Base-by-base conservation (phyloP, 371 early-diverging fungal genomes). In the Mortierella sp. region DNA sequence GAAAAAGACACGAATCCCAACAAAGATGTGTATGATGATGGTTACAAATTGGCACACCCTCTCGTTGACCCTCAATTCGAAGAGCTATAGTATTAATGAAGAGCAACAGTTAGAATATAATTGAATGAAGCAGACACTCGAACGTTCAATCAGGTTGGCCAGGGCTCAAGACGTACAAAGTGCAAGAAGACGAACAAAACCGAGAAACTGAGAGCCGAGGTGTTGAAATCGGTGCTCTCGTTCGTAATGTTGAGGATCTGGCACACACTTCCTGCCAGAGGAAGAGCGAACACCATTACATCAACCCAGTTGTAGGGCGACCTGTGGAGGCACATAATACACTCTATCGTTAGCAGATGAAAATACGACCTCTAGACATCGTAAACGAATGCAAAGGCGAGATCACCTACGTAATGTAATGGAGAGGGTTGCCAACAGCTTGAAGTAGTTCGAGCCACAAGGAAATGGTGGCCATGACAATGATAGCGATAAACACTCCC, bases 391-490 rank as follows among this genome's bases (percentile, higher is more conserved):
- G n/a, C 28, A 28, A 30, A 31, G 48, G 34, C 10, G 10, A 34
- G 34, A 34, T 16, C 4, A 45, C 67, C 43, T 66, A 59, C 67
- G 41, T 30, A 21, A 70, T 0, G 24, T 70, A 63, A 1, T 30
- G 24, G 42, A 12, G 9, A n/a, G 12, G 42, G 28, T 27, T 9
- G 24, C 26, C 6, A 47, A 19, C 19, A 45, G 16, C 34, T 34
- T 54, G 14, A 18, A 34, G 42, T 9, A 59, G 6, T 27, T 70
- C 70, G 28, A 70, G 70, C 58, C 47, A 63, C 3, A 70, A 58
- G 23, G 64, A 64, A 1, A 63, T 14, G 13, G 10, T n/a, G 13
- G 64, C 24, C n/a, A 53, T 4, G 16, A 16, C 54, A 1, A 49
- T 34, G 21, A 70, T 63, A 3, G 64, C 59, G 18, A 57, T 24